Percentiles rank a stretch among this genome's conserved stretches.
Conservation (phyloP, 192 early-diverging fungal species). For the Tieghemiomyces parasiticus region DNA sequence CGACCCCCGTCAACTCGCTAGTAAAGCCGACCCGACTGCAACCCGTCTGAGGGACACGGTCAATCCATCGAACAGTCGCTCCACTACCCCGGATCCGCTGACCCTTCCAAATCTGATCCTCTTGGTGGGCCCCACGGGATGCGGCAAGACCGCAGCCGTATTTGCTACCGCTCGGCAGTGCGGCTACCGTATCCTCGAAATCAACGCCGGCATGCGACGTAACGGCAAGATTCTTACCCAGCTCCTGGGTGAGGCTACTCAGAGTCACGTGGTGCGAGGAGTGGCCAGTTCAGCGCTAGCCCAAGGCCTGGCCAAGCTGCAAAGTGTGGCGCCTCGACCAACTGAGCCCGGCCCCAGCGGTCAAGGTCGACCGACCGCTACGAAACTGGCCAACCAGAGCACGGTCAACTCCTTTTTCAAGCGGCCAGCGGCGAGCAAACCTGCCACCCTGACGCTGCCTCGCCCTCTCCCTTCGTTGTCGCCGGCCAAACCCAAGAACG, state of each 20-base stretch:
- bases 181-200: slow-evolving; percentile 63
- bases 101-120: slow-evolving; percentile 31
- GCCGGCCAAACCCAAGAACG: too few species aligned
- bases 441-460: neutral
- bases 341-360: neutral
- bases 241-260: slow-evolving; percentile 49
- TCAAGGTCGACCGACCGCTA: neutral
- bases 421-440: neutral
- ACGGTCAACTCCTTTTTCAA: neutral
- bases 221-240: slow-evolving; percentile 53
- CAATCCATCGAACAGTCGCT: too few species aligned
- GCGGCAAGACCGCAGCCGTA: slow-evolving; percentile 57
- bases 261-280: slow-evolving; percentile 48
- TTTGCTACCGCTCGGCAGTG: slow-evolving; percentile 54
- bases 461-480: too few species aligned
- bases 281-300: slow-evolving; percentile 12
- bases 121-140: slow-evolving; percentile 49
- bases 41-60: neutral
- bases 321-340: too few species aligned
- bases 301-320: neutral
- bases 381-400: too few species aligned
- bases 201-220: slow-evolving; percentile 47
- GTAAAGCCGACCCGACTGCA: neutral
- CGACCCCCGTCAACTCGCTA: too few species aligned
- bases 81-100: neutral